Evolutionary conservation across 2,329 filamentous ascomycete species (phyloP).

Genomic region (Penicillium sp.): DNA sequence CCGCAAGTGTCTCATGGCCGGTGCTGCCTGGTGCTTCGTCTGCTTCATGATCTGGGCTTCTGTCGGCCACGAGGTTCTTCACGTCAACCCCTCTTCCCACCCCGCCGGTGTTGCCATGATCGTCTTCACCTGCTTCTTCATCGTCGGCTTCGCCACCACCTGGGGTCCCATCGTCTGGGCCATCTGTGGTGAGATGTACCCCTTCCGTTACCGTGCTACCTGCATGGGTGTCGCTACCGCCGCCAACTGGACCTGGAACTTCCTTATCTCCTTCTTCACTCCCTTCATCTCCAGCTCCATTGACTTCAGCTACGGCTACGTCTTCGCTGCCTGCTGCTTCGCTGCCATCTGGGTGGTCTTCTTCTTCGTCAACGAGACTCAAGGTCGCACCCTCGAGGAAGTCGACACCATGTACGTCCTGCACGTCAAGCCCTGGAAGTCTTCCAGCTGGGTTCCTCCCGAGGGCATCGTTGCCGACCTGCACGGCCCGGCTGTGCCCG

Average conservation of each 20-base stretch:
- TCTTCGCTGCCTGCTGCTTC: conserved; percentile 74
- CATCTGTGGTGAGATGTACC: conserved; percentile 50
- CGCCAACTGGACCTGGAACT: conserved; percentile 79
- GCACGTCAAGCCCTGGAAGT: conserved; percentile 65
- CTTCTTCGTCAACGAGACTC: conserved; percentile 75
- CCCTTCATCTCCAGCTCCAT: conserved; percentile 75
- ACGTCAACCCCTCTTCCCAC: conserved; percentile 44
- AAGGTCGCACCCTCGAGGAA: conserved; percentile 74
- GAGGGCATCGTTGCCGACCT: conserved; percentile 33
- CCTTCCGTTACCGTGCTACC: conserved; percentile 63
- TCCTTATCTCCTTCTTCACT: conserved; percentile 76
- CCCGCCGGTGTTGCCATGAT: conserved; percentile 68
- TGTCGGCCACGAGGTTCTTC: conserved; percentile 54
- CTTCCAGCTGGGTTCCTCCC: conserved; percentile 52
- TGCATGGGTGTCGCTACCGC: conserved; percentile 76
- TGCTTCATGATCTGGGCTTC: conserved; percentile 64
- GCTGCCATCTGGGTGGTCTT: conserved; percentile 67
- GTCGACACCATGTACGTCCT: conserved; percentile 78
- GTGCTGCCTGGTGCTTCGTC: conserved; percentile 68
- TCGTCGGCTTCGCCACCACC: conserved; percentile 69
- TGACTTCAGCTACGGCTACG: conserved; percentile 74
- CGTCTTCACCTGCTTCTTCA: conserved; percentile 73
- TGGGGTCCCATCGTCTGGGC: conserved; percentile 65
- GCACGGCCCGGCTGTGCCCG: conserved; percentile 19
- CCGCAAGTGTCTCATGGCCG: conserved; percentile 67